These are phyloP conservation scores for Xylaria acuta DNA, from an alignment of 495 filamentous ascomycete species.

Conservation along the genomic window DNA sequence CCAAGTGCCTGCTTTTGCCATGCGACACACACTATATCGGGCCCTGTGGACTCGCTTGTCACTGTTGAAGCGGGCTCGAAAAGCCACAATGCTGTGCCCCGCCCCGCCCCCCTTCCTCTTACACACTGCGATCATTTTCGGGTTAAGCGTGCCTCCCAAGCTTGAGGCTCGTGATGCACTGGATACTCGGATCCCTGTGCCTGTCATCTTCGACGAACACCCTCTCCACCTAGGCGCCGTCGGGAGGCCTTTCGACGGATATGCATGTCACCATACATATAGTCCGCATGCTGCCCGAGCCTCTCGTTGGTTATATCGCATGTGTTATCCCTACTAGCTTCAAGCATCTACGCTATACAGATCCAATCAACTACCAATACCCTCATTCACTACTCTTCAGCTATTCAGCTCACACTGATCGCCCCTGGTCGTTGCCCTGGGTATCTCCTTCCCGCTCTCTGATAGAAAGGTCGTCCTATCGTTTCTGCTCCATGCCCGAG, in stretches of 20 bases:
- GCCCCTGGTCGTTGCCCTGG: conserved; percentile 25
- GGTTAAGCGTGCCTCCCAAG: conserved; percentile 17
- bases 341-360: conserved; percentile 34
- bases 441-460: conserved; percentile 13
- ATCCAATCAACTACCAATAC: conserved; percentile 15
- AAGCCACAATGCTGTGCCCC: conserved; percentile 27
- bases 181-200: background rate
- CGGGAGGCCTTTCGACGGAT: conserved; percentile 25
- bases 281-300: conserved; percentile 29
- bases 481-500: conserved; percentile 32
- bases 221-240: background rate
- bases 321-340: conserved; percentile 34
- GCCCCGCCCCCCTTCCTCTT: conserved; percentile 13
- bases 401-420: conserved; percentile 11
- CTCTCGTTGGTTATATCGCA: conserved; percentile 31
- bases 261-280: conserved; percentile 30
- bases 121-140: background rate
- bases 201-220: conserved; percentile 18
- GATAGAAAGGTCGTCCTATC: conserved; percentile 26
- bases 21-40: conserved; percentile 1
- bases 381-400: background rate
- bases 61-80: background rate
- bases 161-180: conserved; percentile 25
- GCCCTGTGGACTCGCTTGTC: background rate
- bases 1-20: background rate